Evolutionary conservation across 306 rosid species (phyloP).

Genomic region (Sicyos edulis): DNA sequence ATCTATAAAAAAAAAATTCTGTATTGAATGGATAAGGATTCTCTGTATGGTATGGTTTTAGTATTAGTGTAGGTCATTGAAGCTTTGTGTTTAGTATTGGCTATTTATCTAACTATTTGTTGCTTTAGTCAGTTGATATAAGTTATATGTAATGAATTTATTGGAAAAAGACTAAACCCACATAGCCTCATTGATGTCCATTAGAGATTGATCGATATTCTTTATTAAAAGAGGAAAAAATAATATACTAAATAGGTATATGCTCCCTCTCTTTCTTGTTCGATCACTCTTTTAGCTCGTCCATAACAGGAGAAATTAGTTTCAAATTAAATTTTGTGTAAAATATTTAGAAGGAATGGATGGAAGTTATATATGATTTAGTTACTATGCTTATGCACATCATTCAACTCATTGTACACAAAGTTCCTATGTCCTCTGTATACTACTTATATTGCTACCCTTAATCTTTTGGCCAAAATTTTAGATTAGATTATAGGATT

Average conservation of each 20-base stretch:
- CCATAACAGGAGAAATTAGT: not conserved
- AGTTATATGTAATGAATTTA: too few species aligned
- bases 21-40: too few species aligned
- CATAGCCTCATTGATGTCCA: not conserved
- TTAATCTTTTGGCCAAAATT: too few species aligned
- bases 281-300: not conserved
- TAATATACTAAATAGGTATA: not conserved
- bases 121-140: too few species aligned
- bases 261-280: not conserved
- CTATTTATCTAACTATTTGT: too few species aligned
- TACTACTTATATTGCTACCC: too few species aligned
- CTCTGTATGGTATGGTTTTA: too few species aligned
- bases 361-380: not conserved
- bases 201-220: not conserved
- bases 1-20: too few species aligned
- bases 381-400: not conserved
- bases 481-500: too few species aligned
- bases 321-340: not conserved
- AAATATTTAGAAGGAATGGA: not conserved
- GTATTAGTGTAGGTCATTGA: too few species aligned
- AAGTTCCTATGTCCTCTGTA: not conserved
- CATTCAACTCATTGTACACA: not conserved
- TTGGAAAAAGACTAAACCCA: not conserved
- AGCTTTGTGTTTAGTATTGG: too few species aligned
- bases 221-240: constrained; percentile 4